Base-by-base conservation (phyloP, 305 asterid species). In the Coffea humblotiana region DNA sequence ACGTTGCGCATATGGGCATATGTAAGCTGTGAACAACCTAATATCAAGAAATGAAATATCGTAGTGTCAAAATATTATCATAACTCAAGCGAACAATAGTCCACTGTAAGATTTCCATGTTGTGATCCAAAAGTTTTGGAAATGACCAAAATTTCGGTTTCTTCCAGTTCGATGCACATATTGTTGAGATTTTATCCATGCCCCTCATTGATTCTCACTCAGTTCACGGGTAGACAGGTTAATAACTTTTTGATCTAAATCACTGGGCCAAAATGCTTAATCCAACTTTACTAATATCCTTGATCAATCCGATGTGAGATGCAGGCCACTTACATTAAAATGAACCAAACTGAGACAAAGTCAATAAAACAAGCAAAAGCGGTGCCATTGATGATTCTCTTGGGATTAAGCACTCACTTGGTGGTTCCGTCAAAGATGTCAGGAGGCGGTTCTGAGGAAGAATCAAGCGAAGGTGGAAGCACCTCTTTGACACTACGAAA, bases 1-100 rank as follows among this genome's bases (percentile, higher is more conserved):
- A 58, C 98, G 98, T 83, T 91, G 98, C 56, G 98, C 97, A 85
- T 85, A 94, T 1, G 98, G 98, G 87, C 98, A 92, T 5, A 86
- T 51, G 85, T 91, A 92, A 48, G 97, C 90, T 83, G 88, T 90
- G 87, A 92, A 92, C 80, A 92, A 88, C 97, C 98, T 92, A 82
- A 82, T 80, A 61, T 64, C 69, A 74, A 64, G 29, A 72, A 71
- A 56, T 8, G 15, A 40, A 66, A 60, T 15, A 63, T 51, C 8
- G 7, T 1, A 1, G 25, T 21, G 27, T 58, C 8, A 77, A 25
- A 68, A 12, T 16, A 32, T 77, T 73, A 54, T 32, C 27, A 40
- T 23, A 1, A 1, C 16, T 71, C 43, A 5, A 40, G 66, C 23
- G 23, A 76, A 43, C 21, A 61, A 48, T 3, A 76, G 16, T 40